Conservation (phyloP, 495 filamentous ascomycete genomes). For the Daldinia vernicosa region DNA sequence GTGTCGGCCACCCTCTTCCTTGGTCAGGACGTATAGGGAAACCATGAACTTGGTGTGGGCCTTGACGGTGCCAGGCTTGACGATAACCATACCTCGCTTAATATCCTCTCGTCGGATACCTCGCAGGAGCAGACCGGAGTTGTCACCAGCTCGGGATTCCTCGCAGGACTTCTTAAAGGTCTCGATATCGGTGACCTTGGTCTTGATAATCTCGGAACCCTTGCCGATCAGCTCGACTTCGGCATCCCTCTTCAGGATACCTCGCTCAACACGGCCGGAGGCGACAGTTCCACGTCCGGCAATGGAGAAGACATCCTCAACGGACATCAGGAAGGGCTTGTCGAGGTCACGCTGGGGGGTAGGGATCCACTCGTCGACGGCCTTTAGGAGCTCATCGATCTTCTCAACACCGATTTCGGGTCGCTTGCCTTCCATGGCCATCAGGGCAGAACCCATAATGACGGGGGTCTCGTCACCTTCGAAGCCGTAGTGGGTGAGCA, state of each 20-base stretch:
- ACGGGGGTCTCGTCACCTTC: conserved; percentile 98
- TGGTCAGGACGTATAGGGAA: conserved; percentile 95
- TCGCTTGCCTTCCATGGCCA: conserved; percentile 86
- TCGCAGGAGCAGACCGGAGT: conserved; percentile 96
- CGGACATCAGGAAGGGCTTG: conserved; percentile 98
- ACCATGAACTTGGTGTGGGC: conserved; percentile 89
- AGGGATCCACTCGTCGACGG: conserved; percentile 96
- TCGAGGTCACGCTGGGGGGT: conserved; percentile 89
- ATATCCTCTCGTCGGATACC: conserved; percentile 95
- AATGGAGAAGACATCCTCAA: conserved; percentile 99
- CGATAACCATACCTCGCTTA: conserved; percentile 90
- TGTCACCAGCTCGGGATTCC: conserved; percentile 92
- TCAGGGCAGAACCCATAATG: conserved; percentile 93
- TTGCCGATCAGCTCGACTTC: conserved; percentile 96
- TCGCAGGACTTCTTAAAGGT: conserved; percentile 99
- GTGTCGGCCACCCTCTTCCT: conserved; percentile 97
- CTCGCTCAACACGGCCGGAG: conserved; percentile 97
- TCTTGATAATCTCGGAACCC: conserved; percentile 80
- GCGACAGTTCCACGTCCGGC: conserved; percentile 95
- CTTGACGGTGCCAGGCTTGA: conserved; percentile 77
- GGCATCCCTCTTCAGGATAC: conserved; percentile 85
- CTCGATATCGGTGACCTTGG: conserved; percentile 99
- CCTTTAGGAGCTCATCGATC: conserved; percentile 86
- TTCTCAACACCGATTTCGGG: conserved; percentile 86
- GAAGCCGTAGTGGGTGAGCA: conserved; percentile 90